phyloP scores from a whole-genome alignment of 129 eudicot genomes.

The Cynara cardunculus region DNA sequence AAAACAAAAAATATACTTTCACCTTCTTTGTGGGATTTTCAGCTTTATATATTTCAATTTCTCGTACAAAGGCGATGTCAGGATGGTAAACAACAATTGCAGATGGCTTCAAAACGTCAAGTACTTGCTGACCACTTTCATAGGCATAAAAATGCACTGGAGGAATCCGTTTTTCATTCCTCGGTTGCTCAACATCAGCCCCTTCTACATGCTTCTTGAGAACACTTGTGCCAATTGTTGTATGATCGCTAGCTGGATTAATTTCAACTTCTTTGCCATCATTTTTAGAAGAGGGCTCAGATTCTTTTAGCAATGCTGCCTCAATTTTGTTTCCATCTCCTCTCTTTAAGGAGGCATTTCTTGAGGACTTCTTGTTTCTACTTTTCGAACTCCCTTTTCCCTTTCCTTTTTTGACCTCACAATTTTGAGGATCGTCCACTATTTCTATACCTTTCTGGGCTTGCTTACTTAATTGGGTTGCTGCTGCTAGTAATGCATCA shows the following conservation, averaged over 20 bases:
- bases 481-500: slow-evolving; percentile 85
- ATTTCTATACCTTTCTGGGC: slow-evolving; percentile 35
- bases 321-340: slow-evolving; percentile 24
- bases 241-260: slow-evolving; percentile 9
- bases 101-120: slow-evolving; percentile 79
- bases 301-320: slow-evolving; percentile 23
- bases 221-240: slow-evolving; percentile 26
- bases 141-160: slow-evolving; percentile 74
- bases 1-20: slow-evolving; percentile 89
- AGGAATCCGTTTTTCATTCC: slow-evolving; percentile 44
- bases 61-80: slow-evolving; percentile 88
- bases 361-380: slow-evolving; percentile 34
- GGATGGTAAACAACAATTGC: slow-evolving; percentile 83
- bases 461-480: slow-evolving; percentile 59
- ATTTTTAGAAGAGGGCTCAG: slow-evolving; percentile 28
- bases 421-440: slow-evolving; percentile 33
- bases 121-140: slow-evolving; percentile 69
- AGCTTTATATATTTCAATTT: slow-evolving; percentile 83
- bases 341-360: slow-evolving; percentile 8
- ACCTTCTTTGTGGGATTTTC: slow-evolving; percentile 69
- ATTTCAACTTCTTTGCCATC: slow-evolving; percentile 17
- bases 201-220: slow-evolving; percentile 46
- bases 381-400: slow-evolving; percentile 41
- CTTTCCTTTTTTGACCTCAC: slow-evolving; percentile 28
- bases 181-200: slow-evolving; percentile 10